Evolutionary conservation across 495 filamentous ascomycete genomes (phyloP).

Genomic region (Penicillium pancosmium): DNA sequence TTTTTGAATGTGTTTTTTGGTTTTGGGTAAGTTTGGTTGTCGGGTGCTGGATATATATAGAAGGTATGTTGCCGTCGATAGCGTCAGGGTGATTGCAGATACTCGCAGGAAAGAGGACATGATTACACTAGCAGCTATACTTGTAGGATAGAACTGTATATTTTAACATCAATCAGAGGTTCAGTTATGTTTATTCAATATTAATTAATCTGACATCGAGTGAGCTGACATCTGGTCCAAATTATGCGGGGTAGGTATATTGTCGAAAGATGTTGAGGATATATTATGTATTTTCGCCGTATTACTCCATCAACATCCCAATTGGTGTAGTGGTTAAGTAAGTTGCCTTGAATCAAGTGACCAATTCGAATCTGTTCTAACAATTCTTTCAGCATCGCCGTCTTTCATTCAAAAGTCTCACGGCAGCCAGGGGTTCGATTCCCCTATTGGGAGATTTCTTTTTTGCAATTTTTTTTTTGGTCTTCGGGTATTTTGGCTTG

Average conservation of each 20-base stretch:
- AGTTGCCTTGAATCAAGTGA: not conserved
- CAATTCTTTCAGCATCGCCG: not conserved
- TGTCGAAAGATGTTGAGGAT: too few relatives aligned
- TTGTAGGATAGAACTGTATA: too few relatives aligned
- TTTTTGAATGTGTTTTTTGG: not conserved
- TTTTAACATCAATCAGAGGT: too few relatives aligned
- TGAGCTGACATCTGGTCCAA: not conserved
- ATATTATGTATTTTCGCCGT: too few relatives aligned
- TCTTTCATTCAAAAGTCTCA: not conserved
- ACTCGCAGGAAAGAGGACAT: not conserved
- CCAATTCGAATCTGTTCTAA: not conserved
- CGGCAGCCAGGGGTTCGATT: constrained; percentile 5
- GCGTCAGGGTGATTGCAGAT: not conserved
- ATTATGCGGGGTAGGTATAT: not conserved
- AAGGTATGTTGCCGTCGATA: not conserved
- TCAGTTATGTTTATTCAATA: too few relatives aligned
- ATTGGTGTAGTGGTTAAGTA: constrained; percentile 4
- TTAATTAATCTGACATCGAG: too few relatives aligned
- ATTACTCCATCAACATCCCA: not conserved
- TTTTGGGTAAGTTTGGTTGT: not conserved
- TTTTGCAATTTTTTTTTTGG: not conserved
- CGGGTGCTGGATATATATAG: not conserved
- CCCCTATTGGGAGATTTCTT: constrained; percentile 2
- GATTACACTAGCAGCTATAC: not conserved
- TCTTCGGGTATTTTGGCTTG: not conserved